Conservation (phyloP, 495 filamentous ascomycete species). For the Penicillium longicatenatum region DNA sequence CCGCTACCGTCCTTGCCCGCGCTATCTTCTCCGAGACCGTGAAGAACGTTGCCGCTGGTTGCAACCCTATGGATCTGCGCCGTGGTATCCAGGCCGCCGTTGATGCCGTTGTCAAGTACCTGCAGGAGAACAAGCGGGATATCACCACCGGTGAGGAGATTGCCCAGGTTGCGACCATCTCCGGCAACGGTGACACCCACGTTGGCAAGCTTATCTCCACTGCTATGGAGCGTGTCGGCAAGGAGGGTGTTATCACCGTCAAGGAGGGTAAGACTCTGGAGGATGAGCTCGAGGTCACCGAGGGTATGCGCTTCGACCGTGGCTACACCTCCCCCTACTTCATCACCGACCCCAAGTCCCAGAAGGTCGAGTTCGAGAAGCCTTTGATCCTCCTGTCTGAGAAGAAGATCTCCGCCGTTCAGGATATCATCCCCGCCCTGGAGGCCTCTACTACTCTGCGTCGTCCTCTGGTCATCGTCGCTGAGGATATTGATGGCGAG, state of each 20-base stretch:
- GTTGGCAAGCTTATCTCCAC: constrained; percentile 94
- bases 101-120: constrained; percentile 88
- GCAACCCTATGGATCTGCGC: constrained; percentile 99
- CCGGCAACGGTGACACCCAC: constrained; percentile 93
- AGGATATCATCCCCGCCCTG: constrained; percentile 97
- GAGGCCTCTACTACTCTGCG: constrained; percentile 95
- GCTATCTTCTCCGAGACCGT: constrained; percentile 99
- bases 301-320: constrained; percentile 99
- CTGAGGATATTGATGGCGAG: constrained; percentile 98
- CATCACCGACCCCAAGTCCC: constrained; percentile 97
- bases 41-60: constrained; percentile 98
- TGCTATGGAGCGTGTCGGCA: constrained; percentile 99
- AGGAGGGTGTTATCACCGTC: constrained; percentile 99
- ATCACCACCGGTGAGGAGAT: constrained; percentile 98
- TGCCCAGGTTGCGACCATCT: constrained; percentile 97
- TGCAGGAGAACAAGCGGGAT: constrained; percentile 91
- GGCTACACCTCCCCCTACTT: constrained; percentile 99
- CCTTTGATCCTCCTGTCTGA: constrained; percentile 96
- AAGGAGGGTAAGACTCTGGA: constrained; percentile 99
- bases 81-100: constrained; percentile 96
- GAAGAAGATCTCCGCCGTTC: constrained; percentile 99
- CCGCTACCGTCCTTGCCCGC: constrained; percentile 93
- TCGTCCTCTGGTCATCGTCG: constrained; percentile 96
- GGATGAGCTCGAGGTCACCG: constrained; percentile 97
- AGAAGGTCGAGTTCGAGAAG: constrained; percentile 99